phyloP scores from a whole-genome alignment of 2,329 filamentous ascomycete species.

The Acephala macrosclerotiorum region DNA sequence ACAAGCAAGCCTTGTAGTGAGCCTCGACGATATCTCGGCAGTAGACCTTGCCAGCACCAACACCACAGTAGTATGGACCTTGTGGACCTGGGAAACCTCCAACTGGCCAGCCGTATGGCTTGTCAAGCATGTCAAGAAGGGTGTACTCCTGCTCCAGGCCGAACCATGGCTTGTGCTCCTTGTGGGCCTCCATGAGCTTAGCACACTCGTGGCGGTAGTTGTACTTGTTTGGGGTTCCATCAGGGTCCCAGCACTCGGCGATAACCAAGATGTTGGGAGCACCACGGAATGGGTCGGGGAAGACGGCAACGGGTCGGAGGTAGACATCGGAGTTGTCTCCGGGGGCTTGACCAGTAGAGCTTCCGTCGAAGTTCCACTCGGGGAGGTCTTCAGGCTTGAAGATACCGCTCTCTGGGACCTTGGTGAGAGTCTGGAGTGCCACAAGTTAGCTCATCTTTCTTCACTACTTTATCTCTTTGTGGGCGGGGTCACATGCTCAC shows the following conservation, averaged over 20 bases:
- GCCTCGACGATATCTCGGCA: constrained; percentile 98
- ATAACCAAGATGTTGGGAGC: constrained; percentile 94
- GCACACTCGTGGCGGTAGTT: constrained; percentile 94
- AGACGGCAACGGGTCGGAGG: constrained; percentile 88
- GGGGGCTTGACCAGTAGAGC: constrained; percentile 89
- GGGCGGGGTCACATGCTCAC: constrained; percentile 62
- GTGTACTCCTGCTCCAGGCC: constrained; percentile 99
- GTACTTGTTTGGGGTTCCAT: constrained; percentile 97
- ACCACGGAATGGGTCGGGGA: constrained; percentile 89
- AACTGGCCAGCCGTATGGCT: constrained; percentile 91
- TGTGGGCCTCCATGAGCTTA: constrained; percentile 89
- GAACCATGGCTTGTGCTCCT: constrained; percentile 90
- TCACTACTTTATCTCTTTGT: constrained; percentile 4
- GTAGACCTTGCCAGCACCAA: constrained; percentile 95
- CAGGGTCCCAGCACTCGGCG: constrained; percentile 91
- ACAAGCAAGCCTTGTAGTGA: constrained; percentile 87
- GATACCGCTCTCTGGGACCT: constrained; percentile 55
- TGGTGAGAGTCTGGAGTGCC: constrained; percentile 64
- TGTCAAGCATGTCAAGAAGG: constrained; percentile 82
- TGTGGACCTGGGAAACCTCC: constrained; percentile 82
- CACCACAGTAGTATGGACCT: constrained; percentile 98
- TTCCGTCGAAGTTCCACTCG: constrained; percentile 88
- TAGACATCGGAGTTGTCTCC: constrained; percentile 98
- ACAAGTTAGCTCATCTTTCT: constrained; percentile 18
- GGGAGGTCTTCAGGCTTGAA: constrained; percentile 67